A percentile compares a stretch with the other conserved stretches of the same genome.
Conservation (phyloP, 2,329 filamentous ascomycete genomes). For the Torrubiella hemipterigena region DNA sequence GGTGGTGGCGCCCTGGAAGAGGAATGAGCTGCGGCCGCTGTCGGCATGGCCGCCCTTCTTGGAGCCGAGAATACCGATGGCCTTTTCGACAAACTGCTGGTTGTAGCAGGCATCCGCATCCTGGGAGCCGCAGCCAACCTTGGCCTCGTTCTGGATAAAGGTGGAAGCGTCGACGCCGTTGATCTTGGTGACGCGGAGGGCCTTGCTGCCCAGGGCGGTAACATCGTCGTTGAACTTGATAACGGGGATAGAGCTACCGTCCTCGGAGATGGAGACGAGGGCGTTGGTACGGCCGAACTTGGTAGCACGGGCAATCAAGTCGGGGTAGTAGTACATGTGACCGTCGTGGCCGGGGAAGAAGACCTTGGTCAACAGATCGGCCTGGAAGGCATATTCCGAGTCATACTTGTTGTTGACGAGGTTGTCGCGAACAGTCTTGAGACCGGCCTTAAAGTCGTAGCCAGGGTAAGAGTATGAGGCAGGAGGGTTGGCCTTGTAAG, state of each 20-base stretch:
- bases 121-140: conserved; percentile 6
- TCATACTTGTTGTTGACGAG: conserved; percentile 20
- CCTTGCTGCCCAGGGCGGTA: conserved; percentile 13
- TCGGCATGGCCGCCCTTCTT: conserved; percentile 11
- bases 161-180: conserved; percentile 8
- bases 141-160: conserved; percentile 3
- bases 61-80: neutral
- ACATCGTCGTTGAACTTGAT: conserved; percentile 35
- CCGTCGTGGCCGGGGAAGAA: conserved; percentile 27
- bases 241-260: conserved; percentile 22
- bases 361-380: conserved; percentile 23
- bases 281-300: conserved; percentile 22
- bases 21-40: conserved; percentile 7
- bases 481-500: conserved; percentile 8
- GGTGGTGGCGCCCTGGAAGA: conserved; percentile 5
- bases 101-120: conserved; percentile 12
- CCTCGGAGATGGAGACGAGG: conserved; percentile 24
- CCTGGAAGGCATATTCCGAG: conserved; percentile 28
- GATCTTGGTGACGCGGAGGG: conserved; percentile 8
- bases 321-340: conserved; percentile 27
- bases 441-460: conserved; percentile 23
- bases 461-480: conserved; percentile 10
- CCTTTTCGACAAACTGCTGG: conserved; percentile 5
- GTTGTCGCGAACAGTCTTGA: conserved; percentile 18
- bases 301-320: conserved; percentile 26